Evolutionary conservation across 495 filamentous ascomycete genomes (phyloP).

Genomic region (Penicillium simplicissimum): DNA sequence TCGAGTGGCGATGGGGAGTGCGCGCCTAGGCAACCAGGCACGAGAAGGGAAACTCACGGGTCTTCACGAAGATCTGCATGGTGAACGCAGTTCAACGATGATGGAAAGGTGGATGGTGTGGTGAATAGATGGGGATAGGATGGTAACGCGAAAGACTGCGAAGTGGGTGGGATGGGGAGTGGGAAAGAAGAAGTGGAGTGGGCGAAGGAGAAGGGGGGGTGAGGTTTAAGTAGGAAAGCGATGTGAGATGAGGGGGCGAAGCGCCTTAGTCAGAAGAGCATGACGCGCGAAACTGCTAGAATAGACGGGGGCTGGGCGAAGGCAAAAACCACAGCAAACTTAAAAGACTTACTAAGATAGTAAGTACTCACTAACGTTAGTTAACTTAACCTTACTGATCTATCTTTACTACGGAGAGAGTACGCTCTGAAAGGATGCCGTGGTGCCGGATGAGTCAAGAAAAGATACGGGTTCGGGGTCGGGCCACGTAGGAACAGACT

Average conservation of each 20-base stretch:
- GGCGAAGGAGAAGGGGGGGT: slow-evolving; percentile 20
- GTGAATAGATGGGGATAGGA: slow-evolving; percentile 11
- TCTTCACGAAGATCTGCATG: slow-evolving; percentile 99
- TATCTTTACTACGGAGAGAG: too few relatives aligned
- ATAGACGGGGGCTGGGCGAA: slow-evolving; percentile 3
- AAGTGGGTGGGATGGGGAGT: slow-evolving; percentile 3
- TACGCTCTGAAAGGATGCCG: neutral
- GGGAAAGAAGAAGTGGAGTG: slow-evolving; percentile 18
- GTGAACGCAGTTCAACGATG: slow-evolving; percentile 26
- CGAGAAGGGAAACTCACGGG: slow-evolving; percentile 60
- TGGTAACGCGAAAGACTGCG: slow-evolving; percentile 13
- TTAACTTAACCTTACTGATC: too few relatives aligned
- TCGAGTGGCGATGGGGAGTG: slow-evolving; percentile 10
- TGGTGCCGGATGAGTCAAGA: slow-evolving; percentile 33
- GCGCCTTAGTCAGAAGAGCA: slow-evolving; percentile 40
- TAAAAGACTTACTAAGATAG: neutral
- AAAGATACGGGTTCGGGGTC: slow-evolving; percentile 3
- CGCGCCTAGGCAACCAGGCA: neutral
- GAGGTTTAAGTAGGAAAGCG: slow-evolving; percentile 35
- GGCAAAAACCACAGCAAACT: neutral
- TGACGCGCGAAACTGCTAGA: slow-evolving; percentile 25
- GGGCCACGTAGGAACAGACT: slow-evolving; percentile 3
- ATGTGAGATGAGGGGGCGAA: slow-evolving; percentile 35
- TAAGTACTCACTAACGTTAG: too few relatives aligned
- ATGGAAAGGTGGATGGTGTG: slow-evolving; percentile 2